phyloP scores from a whole-genome alignment of 2,329 filamentous ascomycete species.

The Cadophora luteo-olivacea region DNA sequence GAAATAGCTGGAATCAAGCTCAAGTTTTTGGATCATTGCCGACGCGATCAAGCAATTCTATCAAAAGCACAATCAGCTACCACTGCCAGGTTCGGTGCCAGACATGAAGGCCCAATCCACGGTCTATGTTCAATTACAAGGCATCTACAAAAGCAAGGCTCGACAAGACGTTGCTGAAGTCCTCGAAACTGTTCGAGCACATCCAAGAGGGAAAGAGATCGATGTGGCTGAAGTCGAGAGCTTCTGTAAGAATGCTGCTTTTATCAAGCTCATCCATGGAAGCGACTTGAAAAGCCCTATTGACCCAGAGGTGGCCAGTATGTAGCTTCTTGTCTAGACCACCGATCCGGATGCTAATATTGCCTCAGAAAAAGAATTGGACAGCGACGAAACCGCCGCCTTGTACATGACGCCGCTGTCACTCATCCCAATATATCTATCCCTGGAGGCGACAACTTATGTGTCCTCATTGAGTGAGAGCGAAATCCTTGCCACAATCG shows the following conservation, averaged over 20 bases:
- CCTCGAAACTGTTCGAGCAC: slow-evolving; percentile 63
- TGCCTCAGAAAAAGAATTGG: slow-evolving; percentile 58
- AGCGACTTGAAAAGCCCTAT: slow-evolving; percentile 28
- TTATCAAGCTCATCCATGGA: slow-evolving; percentile 82
- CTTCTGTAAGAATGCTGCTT: slow-evolving; percentile 95
- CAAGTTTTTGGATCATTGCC: slow-evolving; percentile 88
- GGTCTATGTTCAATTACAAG: slow-evolving; percentile 90
- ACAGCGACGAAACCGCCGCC: slow-evolving; percentile 59
- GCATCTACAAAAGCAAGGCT: slow-evolving; percentile 90
- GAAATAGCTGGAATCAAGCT: slow-evolving; percentile 54
- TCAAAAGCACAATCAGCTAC: slow-evolving; percentile 73
- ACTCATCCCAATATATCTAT: slow-evolving; percentile 73
- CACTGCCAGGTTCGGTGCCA: slow-evolving; percentile 84
- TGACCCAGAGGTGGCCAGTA: slow-evolving; percentile 40
- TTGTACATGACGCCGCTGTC: slow-evolving; percentile 52
- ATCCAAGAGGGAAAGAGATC: slow-evolving; percentile 58
- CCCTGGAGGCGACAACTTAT: slow-evolving; percentile 62
- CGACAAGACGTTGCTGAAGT: slow-evolving; percentile 80
- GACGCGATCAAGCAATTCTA: slow-evolving; percentile 81
- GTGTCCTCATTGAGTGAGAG: slow-evolving; percentile 52
- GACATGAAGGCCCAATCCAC: slow-evolving; percentile 97
- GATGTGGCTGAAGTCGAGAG: slow-evolving; percentile 79
- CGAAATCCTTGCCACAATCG: slow-evolving; percentile 59
- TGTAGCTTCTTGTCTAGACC: slow-evolving; percentile 19
- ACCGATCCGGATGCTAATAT: slow-evolving; percentile 37